These are phyloP conservation scores for Penicillium sp. DNA, from an alignment of 2,329 filamentous ascomycete genomes.

Conservation along the genomic window DNA sequence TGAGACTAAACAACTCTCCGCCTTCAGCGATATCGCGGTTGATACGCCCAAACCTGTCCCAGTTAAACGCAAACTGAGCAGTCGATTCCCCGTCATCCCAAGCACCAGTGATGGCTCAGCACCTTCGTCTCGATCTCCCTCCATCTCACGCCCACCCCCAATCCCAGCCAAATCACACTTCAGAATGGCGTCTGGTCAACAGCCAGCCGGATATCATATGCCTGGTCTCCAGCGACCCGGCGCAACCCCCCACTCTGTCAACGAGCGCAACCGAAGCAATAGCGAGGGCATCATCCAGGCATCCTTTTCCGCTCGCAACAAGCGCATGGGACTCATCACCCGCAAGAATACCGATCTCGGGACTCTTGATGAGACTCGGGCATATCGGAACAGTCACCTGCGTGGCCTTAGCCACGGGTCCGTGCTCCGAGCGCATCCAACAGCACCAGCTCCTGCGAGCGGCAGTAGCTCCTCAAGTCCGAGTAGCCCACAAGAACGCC, in stretches of 20 bases:
- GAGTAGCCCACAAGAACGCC: conserved; percentile 46
- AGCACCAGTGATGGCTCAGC: conserved; percentile 57
- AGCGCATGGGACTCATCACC: conserved; percentile 63
- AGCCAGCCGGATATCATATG: conserved; percentile 37
- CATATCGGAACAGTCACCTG: conserved; percentile 56
- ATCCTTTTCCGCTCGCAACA: conserved; percentile 50
- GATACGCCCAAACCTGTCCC: conserved; percentile 72
- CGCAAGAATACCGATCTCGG: conserved; percentile 58
- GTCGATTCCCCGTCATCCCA: conserved; percentile 60
- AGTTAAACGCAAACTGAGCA: conserved; percentile 54
- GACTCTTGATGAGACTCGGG: conserved; percentile 54
- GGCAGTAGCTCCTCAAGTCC: conserved; percentile 47
- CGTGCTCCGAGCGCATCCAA: conserved; percentile 45
- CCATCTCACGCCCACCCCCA: conserved; percentile 67
- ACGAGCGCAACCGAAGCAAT: conserved; percentile 59
- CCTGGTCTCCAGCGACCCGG: conserved; percentile 65
- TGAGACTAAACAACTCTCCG: conserved; percentile 27
- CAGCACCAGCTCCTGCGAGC: conserved; percentile 28
- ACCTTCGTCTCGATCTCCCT: conserved; percentile 71
- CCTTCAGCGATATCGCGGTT: conserved; percentile 66
- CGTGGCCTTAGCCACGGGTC: conserved; percentile 61
- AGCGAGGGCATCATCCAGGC: conserved; percentile 61
- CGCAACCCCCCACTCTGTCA: conserved; percentile 70
- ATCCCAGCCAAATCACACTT: conserved; percentile 82
- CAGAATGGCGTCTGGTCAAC: conserved; percentile 54